Conservation (phyloP, 2,329 filamentous ascomycete species). For the Niveomyces coronatus region DNA sequence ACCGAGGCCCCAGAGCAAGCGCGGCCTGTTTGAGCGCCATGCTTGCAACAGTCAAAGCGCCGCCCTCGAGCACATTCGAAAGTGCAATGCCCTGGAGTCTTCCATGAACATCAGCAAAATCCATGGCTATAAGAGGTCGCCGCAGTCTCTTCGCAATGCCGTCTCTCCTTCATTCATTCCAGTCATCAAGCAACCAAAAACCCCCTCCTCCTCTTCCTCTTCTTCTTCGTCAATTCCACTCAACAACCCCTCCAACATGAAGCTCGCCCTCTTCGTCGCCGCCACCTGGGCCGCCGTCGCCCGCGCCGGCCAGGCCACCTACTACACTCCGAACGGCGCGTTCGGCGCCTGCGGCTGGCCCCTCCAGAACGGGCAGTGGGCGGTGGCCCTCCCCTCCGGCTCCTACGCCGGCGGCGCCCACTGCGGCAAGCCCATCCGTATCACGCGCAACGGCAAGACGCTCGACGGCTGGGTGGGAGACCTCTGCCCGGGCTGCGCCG, state of each 20-base stretch:
- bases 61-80: too few species aligned
- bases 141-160: neutral
- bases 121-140: neutral
- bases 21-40: too few species aligned
- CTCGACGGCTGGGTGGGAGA: neutral
- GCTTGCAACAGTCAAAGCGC: too few species aligned
- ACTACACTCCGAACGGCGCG: slow-evolving; percentile 1
- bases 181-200: neutral
- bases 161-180: neutral
- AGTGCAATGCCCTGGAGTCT: too few species aligned
- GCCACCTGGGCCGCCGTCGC: neutral
- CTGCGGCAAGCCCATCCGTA: slow-evolving; percentile 4
- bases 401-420: neutral
- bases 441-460: slow-evolving; percentile 1
- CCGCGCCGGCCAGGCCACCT: neutral
- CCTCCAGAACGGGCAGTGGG: slow-evolving; percentile 2
- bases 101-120: too few species aligned
- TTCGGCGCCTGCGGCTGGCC: neutral
- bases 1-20: too few species aligned
- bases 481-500: neutral
- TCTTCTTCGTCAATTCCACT: neutral
- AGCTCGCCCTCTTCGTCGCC: neutral
- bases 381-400: neutral
- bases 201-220: too few species aligned
- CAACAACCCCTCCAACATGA: neutral